Percentiles rank a stretch among this genome's conserved stretches.
Conservation (phyloP, 1,284 basidiomycete species). For the Rhodotorula glutinis region DNA sequence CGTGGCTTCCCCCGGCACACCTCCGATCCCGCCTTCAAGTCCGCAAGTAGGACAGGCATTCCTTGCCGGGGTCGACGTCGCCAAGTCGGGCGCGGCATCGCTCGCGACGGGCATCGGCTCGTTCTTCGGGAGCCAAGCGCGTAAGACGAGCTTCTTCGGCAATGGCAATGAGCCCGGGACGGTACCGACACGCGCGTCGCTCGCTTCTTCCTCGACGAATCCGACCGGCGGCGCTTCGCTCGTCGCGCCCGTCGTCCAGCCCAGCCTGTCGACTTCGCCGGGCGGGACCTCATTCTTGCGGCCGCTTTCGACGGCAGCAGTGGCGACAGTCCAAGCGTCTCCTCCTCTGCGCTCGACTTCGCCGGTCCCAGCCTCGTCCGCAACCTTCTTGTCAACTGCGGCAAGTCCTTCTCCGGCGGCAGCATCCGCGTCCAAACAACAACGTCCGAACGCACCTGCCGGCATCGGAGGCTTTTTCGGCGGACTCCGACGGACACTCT, state of each 20-base stretch:
- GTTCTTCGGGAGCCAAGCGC: slow-evolving; percentile 18
- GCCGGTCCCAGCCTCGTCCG: neutral
- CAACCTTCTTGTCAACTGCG: neutral
- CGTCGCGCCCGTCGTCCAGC: no score
- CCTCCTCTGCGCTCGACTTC: neutral
- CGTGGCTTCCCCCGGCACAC: neutral
- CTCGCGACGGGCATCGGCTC: slow-evolving; percentile 28
- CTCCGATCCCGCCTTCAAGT: neutral
- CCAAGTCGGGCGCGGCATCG: slow-evolving; percentile 28
- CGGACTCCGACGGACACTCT: slow-evolving; percentile 10
- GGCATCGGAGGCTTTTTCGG: slow-evolving; percentile 23
- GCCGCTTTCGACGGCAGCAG: slow-evolving; percentile 13
- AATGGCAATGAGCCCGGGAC: neutral
- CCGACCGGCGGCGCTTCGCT: no score
- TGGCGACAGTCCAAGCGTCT: slow-evolving; percentile 7
- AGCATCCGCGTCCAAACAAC: neutral
- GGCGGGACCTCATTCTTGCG: slow-evolving; percentile 2
- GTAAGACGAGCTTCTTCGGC: slow-evolving; percentile 7
- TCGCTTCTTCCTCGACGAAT: no score
- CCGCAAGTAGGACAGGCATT: slow-evolving; percentile 6
- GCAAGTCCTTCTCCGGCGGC: neutral
- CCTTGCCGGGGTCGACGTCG: slow-evolving; percentile 35
- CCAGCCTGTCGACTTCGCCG: neutral
- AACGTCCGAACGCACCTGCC: neutral
- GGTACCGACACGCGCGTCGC: no score